Base-by-base conservation (phyloP, 2,329 filamentous ascomycete genomes). In the Hymenoscyphus albidus region DNA sequence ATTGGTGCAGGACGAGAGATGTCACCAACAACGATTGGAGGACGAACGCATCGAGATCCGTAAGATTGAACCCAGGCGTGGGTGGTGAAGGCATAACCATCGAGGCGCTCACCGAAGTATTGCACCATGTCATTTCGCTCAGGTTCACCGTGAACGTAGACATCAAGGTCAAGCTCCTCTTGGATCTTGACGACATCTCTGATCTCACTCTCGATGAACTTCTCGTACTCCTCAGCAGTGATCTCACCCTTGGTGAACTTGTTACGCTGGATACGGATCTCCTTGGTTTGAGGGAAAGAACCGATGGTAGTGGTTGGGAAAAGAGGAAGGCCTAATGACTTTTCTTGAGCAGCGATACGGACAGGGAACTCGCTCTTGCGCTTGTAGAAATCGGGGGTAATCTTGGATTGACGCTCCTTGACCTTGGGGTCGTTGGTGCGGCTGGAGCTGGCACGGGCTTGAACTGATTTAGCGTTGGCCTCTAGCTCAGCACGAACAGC, bases 81-180 rank as follows among this genome's bases (percentile, higher is more conserved):
- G 79, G 94, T 98, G 79, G 95, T 99, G 88, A 99, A 99, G 78
- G 93, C 90, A 80, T 98, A 99, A 76, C 95, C 95, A 76, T 96
- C 88, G 69, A 99, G 86, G 76, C 92, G 91, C 88, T 99, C 95
- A 81, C 95, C 95, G 75, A 99, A 99, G 89, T 97, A 99, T 83
- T 99, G 95, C 62, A 99, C 95, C 95, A 99, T 99, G 88, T 99
- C 95, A 84, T 99, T 99, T 80, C 95, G 93, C 88, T 99, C 95
- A 67, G 95, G 95, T 87, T 99, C 95, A 78, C 95, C 95, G 85
- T 99, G 95, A 71, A 99, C 95, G 78, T 91, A 92, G 79, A 99
- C 95, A 74, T 99, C 95, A 63, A 99, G 89, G 80, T 88, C 93
- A 76, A 99, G 93, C 84, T 98, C 95, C 76, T 98, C 93, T 84